phyloP scores from a whole-genome alignment of 2,329 filamentous ascomycete species.

The Colletotrichum limetticola region DNA sequence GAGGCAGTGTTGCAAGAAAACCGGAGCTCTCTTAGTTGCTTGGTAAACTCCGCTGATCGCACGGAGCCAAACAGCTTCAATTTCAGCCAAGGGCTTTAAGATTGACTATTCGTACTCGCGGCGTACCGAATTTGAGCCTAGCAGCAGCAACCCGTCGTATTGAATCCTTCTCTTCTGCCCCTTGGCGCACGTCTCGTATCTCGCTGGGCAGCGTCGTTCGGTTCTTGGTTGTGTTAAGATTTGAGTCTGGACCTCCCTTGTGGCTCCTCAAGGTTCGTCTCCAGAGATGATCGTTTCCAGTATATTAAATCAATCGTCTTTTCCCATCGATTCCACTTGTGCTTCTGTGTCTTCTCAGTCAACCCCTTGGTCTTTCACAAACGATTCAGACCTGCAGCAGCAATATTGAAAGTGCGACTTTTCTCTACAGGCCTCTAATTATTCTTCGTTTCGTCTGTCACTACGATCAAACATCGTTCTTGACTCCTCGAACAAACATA shows the following conservation, averaged over 20 bases:
- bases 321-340: background rate
- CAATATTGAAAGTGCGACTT: slow-evolving; percentile 18
- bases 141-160: background rate
- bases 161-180: background rate
- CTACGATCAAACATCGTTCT: background rate
- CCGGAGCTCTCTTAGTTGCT: background rate
- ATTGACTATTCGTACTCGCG: slow-evolving; percentile 5
- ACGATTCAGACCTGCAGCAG: slow-evolving; percentile 16
- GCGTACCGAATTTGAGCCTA: background rate
- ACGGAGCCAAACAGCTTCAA: background rate
- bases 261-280: background rate
- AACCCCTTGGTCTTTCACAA: background rate
- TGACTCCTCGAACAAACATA: background rate
- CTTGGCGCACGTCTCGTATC: slow-evolving; percentile 28
- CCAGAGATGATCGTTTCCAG: background rate
- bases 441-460: background rate
- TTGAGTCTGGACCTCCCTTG: background rate
- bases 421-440: slow-evolving; percentile 1
- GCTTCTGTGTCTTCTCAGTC: background rate
- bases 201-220: slow-evolving; percentile 7
- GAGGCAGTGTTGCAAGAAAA: slow-evolving; percentile 15
- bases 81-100: slow-evolving; percentile 3
- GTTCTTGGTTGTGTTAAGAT: background rate
- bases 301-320: background rate
- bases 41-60: background rate